phyloP scores from a whole-genome alignment of 1,139 yeast genomes.

The Diutina pseudorugosa region DNA sequence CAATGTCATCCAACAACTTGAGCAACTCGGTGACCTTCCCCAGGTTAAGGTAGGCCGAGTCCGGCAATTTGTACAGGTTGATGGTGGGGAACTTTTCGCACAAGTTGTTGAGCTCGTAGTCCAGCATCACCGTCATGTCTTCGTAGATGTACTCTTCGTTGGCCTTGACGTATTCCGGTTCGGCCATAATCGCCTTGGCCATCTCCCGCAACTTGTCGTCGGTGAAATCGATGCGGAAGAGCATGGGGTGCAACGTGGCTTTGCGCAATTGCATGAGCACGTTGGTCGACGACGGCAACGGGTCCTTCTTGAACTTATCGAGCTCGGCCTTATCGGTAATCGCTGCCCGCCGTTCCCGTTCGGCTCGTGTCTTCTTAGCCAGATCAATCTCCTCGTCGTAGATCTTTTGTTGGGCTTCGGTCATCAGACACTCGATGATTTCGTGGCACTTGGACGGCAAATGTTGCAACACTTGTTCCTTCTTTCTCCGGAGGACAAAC shows the following conservation, averaged over 20 bases:
- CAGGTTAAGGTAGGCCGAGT: slow-evolving; percentile 52
- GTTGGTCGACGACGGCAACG: slow-evolving; percentile 34
- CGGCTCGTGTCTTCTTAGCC: slow-evolving; percentile 32
- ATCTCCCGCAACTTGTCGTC: slow-evolving; percentile 45
- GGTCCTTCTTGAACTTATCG: slow-evolving; percentile 18
- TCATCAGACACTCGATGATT: slow-evolving; percentile 54
- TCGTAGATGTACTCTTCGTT: slow-evolving; percentile 66
- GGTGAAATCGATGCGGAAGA: slow-evolving; percentile 50
- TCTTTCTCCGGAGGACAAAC: slow-evolving; percentile 82
- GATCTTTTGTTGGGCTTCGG: slow-evolving; percentile 41
- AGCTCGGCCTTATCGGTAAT: slow-evolving; percentile 28
- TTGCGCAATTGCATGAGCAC: slow-evolving; percentile 62
- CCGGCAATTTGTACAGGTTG: slow-evolving; percentile 39
- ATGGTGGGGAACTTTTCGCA: slow-evolving; percentile 69
- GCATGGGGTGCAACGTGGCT: slow-evolving; percentile 63
- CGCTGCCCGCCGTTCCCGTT: slow-evolving; percentile 37
- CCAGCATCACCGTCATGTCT: slow-evolving; percentile 96
- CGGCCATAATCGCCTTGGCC: slow-evolving; percentile 71
- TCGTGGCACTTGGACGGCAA: slow-evolving; percentile 65
- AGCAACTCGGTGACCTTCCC: slow-evolving; percentile 61
- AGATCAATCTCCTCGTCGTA: slow-evolving; percentile 46
- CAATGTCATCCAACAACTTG: slow-evolving; percentile 46
- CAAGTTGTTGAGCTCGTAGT: slow-evolving; percentile 68
- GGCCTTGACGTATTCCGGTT: slow-evolving; percentile 68
- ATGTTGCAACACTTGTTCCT: slow-evolving; percentile 82